phyloP scores from a whole-genome alignment of 2,329 filamentous ascomycete species.

The Chalaropsis ovoidea region DNA sequence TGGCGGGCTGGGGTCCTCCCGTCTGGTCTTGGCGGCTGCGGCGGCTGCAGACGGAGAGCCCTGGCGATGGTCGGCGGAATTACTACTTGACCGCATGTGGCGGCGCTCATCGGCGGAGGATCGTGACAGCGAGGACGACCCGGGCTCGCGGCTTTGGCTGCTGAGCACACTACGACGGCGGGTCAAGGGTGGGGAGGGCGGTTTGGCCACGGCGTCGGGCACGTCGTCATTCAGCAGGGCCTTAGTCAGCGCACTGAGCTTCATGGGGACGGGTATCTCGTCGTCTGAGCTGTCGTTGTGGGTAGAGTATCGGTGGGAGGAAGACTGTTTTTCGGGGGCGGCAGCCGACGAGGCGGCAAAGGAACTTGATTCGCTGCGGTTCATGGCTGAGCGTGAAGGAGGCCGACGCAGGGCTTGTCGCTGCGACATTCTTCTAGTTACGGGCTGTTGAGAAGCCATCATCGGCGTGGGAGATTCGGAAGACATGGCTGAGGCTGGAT shows the following conservation, averaged over 20 bases:
- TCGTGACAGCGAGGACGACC: not conserved
- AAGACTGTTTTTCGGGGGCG: conserved; percentile 30
- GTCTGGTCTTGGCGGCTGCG: conserved; percentile 37
- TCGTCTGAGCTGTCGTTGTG: conserved; percentile 83
- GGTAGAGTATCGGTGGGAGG: conserved; percentile 41
- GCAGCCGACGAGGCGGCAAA: conserved; percentile 31
- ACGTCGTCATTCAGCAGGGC: conserved; percentile 62
- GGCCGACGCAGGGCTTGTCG: conserved; percentile 46
- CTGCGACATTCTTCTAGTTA: conserved; percentile 43
- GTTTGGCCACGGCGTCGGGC: conserved; percentile 38
- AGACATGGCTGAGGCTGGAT: conserved; percentile 3
- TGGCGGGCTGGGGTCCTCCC: conserved; percentile 43
- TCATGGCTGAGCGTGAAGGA: conserved; percentile 39
- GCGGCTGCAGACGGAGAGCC: conserved; percentile 33
- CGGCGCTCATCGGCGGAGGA: conserved; percentile 36
- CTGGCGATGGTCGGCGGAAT: conserved; percentile 34
- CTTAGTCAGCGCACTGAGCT: conserved; percentile 85
- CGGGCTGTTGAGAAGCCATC: conserved; percentile 34
- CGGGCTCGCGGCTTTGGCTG: conserved; percentile 15
- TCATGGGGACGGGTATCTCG: conserved; percentile 82
- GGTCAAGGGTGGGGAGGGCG: conserved; percentile 39
- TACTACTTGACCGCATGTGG: conserved; percentile 40
- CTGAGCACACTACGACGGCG: conserved; percentile 43
- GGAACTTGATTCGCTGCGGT: conserved; percentile 40
- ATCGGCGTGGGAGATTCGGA: conserved; percentile 39